These are phyloP conservation scores for Phytophthora litchii DNA, from an alignment of 352 stramenopile species.

Conservation along the genomic window DNA sequence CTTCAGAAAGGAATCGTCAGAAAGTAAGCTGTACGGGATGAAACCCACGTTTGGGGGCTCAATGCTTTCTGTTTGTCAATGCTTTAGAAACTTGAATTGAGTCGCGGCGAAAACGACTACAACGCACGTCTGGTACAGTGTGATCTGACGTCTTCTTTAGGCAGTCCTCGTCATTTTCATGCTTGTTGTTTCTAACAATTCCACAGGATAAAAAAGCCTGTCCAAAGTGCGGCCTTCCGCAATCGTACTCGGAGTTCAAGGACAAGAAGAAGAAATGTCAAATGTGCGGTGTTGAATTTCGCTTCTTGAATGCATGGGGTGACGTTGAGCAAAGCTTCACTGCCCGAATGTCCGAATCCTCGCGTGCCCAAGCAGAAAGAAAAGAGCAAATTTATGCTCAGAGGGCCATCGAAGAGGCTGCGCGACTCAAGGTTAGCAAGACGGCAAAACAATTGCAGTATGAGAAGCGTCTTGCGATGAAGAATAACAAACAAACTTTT, in stretches of 20 bases:
- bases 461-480: slow-evolving; percentile 63
- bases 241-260: slow-evolving; percentile 84
- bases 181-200: not conserved
- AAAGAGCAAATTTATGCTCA: slow-evolving; percentile 58
- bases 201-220: slow-evolving; percentile 83
- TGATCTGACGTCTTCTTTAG: not conserved
- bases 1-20: slow-evolving; percentile 74
- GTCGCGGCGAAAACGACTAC: slow-evolving; percentile 80
- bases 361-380: slow-evolving; percentile 44
- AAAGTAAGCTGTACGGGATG: slow-evolving; percentile 46
- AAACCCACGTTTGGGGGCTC: not conserved
- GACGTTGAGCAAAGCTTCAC: slow-evolving; percentile 75
- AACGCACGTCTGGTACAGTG: slow-evolving; percentile 50
- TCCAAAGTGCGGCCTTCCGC: slow-evolving; percentile 63
- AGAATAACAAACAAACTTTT: slow-evolving; percentile 56
- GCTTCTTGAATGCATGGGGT: slow-evolving; percentile 73
- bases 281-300: slow-evolving; percentile 79
- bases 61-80: slow-evolving; percentile 2
- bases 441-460: slow-evolving; percentile 70
- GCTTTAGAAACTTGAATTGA: slow-evolving; percentile 72
- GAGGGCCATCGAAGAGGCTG: slow-evolving; percentile 46
- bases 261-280: slow-evolving; percentile 90
- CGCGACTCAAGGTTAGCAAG: slow-evolving; percentile 42
- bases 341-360: slow-evolving; percentile 55
- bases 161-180: not conserved